A percentile compares a stretch with the other conserved stretches of the same genome.
Conservation (phyloP, 2,329 filamentous ascomycete species). For the Aplosporella prunicola region DNA sequence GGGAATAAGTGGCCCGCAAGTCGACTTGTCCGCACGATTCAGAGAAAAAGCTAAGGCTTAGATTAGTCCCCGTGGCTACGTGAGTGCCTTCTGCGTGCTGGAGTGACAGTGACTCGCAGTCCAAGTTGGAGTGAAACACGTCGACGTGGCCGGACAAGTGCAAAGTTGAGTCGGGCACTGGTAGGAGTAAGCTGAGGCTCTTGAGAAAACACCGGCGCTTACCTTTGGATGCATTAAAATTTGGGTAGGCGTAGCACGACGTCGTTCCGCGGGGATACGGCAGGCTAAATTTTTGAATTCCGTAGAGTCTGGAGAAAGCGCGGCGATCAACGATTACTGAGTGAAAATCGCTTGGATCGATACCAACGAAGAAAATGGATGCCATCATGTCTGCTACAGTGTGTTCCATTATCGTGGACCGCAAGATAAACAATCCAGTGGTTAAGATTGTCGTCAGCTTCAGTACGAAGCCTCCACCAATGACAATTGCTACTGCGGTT, state of each 20-base stretch:
- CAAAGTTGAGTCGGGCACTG: background rate
- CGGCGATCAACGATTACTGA: background rate
- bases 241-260: background rate
- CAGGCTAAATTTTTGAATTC: background rate
- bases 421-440: constrained; percentile 5
- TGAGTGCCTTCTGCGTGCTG: too few species aligned
- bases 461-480: constrained; percentile 1
- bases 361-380: background rate
- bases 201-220: background rate
- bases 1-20: too few species aligned
- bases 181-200: too few species aligned
- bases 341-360: background rate
- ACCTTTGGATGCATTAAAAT: background rate
- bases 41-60: too few species aligned
- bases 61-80: too few species aligned
- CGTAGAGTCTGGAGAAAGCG: background rate
- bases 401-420: background rate
- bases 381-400: background rate
- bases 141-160: background rate
- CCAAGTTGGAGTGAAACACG: background rate
- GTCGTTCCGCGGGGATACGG: background rate
- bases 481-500: background rate
- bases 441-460: constrained; percentile 6
- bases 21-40: too few species aligned
- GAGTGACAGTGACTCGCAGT: background rate